These are phyloP conservation scores for Climacium dendroides DNA, from an alignment of 225 moss, liverwort and hornwort genomes.

Conservation along the genomic window DNA sequence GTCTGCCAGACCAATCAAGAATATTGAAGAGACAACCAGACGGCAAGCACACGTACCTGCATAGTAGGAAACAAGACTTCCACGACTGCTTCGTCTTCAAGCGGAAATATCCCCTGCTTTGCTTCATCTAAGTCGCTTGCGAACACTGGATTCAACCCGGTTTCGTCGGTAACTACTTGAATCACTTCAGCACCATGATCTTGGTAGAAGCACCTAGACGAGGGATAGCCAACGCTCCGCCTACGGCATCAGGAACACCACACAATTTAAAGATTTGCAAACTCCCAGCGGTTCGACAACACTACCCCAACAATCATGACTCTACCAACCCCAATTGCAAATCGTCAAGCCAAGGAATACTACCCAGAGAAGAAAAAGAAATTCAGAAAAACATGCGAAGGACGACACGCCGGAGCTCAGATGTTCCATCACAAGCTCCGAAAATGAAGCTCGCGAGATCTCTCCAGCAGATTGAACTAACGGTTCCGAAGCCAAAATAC, in stretches of 20 bases:
- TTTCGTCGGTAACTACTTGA: conserved; percentile 14
- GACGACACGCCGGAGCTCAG: neutral
- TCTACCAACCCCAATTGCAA: neutral
- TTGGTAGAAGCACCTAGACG: conserved; percentile 37
- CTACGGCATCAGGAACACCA: conserved; percentile 6
- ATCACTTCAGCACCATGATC: conserved; percentile 31
- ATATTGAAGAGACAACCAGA: neutral
- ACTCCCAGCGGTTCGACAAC: neutral
- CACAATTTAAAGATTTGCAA: neutral
- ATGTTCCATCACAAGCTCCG: neutral
- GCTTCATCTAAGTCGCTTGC: conserved; percentile 10
- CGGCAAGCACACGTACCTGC: conserved; percentile 14
- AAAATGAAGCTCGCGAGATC: neutral
- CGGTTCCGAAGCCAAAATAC: neutral
- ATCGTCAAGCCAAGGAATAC: neutral
- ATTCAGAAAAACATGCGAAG: neutral
- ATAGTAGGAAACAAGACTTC: conserved; percentile 37
- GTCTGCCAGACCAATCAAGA: neutral
- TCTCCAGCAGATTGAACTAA: neutral
- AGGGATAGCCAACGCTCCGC: conserved; percentile 9
- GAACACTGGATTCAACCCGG: conserved; percentile 8
- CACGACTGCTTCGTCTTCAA: conserved; percentile 7
- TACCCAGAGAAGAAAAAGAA: neutral
- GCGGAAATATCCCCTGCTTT: neutral
- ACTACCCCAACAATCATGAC: neutral